Base-by-base conservation (phyloP, 306 rosid species). In the Quercus suber region DNA sequence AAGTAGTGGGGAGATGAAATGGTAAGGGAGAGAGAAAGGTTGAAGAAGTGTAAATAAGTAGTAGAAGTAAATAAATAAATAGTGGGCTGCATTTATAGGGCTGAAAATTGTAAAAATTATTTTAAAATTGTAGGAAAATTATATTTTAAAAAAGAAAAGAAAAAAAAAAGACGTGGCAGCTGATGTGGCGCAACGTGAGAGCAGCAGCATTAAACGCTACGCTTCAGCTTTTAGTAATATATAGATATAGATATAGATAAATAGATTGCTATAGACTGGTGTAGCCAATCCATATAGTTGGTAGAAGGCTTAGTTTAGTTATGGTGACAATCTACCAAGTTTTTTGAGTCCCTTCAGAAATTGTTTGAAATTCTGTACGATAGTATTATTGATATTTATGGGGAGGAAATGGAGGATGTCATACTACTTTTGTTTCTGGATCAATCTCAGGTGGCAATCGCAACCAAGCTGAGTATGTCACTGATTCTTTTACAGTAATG, bases 401-500 rank as follows among this genome's bases (percentile, higher is more conserved):
- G 68, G 71, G 76, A 60, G 73, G 53, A 64, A 72, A 41, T 53
- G 31, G 75, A 55, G 56, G 51, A 59, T 64, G 12, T 37, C 85
- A 83, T 88, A 92, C 97, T 81, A 81, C 82, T 90, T 92, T 92
- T 41, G 85, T 90, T 56, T 37, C 85, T 37, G 91, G 74, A 82
- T 90, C 91, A 80, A 79, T 89, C 82, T 92, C 87, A 20, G 72
- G 73, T 3, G 94, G 88, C 25, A 92, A 79, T 20, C 94, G 86
- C 86, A 90, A 73, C 94, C 97, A 90, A 70, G 94, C 93, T 19
- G 94, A 92, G 79, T 84, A 92, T 30, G 71, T 71, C 10, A 92
- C 88, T 71, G 94, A 92, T 86, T 92, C 94, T 88, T 87, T 90
- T 12, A 92, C 94, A 12, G 97, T 92, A 81, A 89, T 85, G 43